phyloP scores from a whole-genome alignment of 495 filamentous ascomycete species.

The Letharia columbiana region DNA sequence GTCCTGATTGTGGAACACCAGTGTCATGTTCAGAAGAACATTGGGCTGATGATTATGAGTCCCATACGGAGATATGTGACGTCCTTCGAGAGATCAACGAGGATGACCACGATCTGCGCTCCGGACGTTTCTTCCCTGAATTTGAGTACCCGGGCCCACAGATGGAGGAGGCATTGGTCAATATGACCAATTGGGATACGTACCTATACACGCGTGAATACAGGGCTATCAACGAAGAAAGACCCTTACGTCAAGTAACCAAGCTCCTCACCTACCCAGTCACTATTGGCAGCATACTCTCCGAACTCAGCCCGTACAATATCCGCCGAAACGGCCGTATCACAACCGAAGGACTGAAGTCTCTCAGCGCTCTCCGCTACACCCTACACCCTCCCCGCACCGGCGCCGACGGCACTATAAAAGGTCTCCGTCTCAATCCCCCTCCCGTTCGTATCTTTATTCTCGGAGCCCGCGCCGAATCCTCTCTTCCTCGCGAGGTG shows the following conservation, averaged over 20 bases:
- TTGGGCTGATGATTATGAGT: conserved; percentile 90
- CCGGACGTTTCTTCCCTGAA: conserved; percentile 85
- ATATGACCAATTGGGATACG: conserved; percentile 99
- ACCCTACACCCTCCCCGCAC: conserved; percentile 78
- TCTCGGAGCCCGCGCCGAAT: conserved; percentile 90
- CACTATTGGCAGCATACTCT: conserved; percentile 82
- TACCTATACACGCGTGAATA: conserved; percentile 85
- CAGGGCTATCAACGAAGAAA: conserved; percentile 76
- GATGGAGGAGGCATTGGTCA: conserved; percentile 83
- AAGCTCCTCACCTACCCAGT: conserved; percentile 86
- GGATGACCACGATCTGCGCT: conserved; percentile 91
- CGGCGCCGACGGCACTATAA: conserved; percentile 64
- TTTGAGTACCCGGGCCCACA: conserved; percentile 83
- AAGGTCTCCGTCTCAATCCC: conserved; percentile 70
- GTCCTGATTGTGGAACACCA: conserved; percentile 91
- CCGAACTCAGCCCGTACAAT: conserved; percentile 87
- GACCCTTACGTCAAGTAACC: conserved; percentile 83
- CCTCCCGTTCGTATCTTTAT: conserved; percentile 89
- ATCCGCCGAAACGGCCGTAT: conserved; percentile 62
- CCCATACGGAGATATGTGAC: conserved; percentile 87
- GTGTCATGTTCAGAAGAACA: conserved; percentile 89
- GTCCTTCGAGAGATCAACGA: conserved; percentile 87
- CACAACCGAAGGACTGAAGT: conserved; percentile 82
- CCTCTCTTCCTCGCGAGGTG: conserved; percentile 83
- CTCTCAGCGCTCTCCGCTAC: conserved; percentile 82